Base-by-base conservation (phyloP, 1,284 basidiomycete genomes). In the Papiliotrema nemorosa region DNA sequence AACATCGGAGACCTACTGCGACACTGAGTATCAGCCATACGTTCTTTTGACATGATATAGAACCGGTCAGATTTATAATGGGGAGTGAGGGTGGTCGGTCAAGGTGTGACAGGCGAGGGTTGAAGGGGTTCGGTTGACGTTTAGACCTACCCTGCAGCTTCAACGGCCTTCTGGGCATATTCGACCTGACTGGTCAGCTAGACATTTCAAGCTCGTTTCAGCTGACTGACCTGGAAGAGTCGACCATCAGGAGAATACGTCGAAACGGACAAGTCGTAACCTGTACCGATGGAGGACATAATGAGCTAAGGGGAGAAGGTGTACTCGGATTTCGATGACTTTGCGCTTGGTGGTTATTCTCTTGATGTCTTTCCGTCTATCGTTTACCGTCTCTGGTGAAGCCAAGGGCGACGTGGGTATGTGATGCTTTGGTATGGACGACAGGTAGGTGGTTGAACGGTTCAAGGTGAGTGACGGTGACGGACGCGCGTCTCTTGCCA, bases 181-280 rank as follows among this genome's bases (percentile, higher is more conserved):
- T 98, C 96, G 73, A 98, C 89, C 90, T 91, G 57, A 35, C 13
- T 44, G 31, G 29, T 43, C 13, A 6, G 43, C 12, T 14, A 31
- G 43, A 9, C 37, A 16, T 10, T 38, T 21, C 37, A n/a, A n/a
- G n/a, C n/a, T 26, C 5, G 41, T 14, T 14, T 16, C 24, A 13
- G 4, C 3, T 21, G 20, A 63, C 75, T 49, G 44, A 89, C 90
- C 82, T 98, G 94, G 73, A 98, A 98, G 71, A 98, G 91, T 61
- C 96, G 85, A 24, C 94, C 94, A 77, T 98, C 94, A 53, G 94
- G 94, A 35, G 92, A 97, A 80, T 98, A 98, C 44, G 94, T 98
- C 68, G 90, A 94, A 41, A 94, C 90, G 52, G 92, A 97, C 54
- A 97, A 86, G 81, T 98, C 94, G 79, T 97, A 97, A 51, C 94